Evolutionary conservation across 805 yeast species (phyloP), one percentile per base, ranked within the genome.

Genomic region (Pichia thaimueangensis): DNA sequence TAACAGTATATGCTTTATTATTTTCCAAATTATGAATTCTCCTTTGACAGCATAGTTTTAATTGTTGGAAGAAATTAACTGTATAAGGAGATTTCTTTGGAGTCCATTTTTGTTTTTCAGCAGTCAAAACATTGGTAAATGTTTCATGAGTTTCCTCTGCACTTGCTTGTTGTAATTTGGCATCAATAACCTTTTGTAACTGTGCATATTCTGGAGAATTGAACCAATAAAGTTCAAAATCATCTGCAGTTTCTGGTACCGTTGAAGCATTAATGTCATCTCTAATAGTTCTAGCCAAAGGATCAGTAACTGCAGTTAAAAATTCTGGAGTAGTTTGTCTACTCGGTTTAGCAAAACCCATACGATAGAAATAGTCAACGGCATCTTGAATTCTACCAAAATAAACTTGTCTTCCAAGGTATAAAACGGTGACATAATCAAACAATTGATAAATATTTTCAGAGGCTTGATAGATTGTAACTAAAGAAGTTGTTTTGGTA

Each of bases 281-380:
- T 41, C 57, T 61, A 20, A 65, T 46, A 15, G 57, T 57, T 64
- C 85, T 71, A 47, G 79, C 83, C 22, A 69, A 71, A n/a, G 82
- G 84, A 58, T 79, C 82, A 16, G 86, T 80, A 41, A 80, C 72
- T 5, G 84, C 71, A 17, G 86, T 80, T 54, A 80, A 70, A 56
- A 68, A 80, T 57, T 80, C 86, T 6, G 84, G 77, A 37, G 84
- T 78, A 3, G 84, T 76, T 70, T 77, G 80, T 68, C 86, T 73
- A 40, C 67, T 65, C 38, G 79, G 76, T 54, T 80, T 78, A 19
- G 68, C 64, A 65, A 67, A 80, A 35, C 86, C 86, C 83, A 80
- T 76, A 16, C 64, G 63, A 45, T 66, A 54, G 54, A 80, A 80
- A 53, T 67, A 80, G 11, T 62, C 70, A 59, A 68, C 74, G 16